Base-by-base conservation (phyloP, 768 basidiomycete species). In the Cyclocybe cylindracea region DNA sequence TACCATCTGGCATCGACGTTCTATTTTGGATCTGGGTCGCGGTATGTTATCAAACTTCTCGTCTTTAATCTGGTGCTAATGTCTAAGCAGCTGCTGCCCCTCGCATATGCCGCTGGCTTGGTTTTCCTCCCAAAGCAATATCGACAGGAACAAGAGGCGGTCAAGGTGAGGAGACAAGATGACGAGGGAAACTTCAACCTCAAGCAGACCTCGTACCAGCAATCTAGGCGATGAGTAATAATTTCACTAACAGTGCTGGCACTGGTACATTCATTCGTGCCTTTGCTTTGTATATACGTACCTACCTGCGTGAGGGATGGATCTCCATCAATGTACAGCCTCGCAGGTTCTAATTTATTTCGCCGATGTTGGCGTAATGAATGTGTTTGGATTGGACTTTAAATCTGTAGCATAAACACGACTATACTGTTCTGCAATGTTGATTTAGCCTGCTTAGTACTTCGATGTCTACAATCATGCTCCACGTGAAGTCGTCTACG, bases 11-110 rank as follows among this genome's bases (percentile, higher is more conserved):
- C 10, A 69, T 75, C 34, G 66, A 73, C 41, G 67, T 73, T 14
- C 48, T 79, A 7, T 83, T 75, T 69, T 76, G 71, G 52, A 49
- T 77, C 8, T 84, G 80, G 80, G 65, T 75, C 44, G 69, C 70
- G 53, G 81, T 81, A 55, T 61, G 77, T 70, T 13, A 34, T 46
- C n/a, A 31, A 39, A 13, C 19, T 54, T 11, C 36, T 51, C 13
- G 13, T 10, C 7, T 13, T 34, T 35, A n/a, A 42, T 18, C 36
- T 35, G 24, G 50, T 18, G 32, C 46, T 32, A 55, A 53, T 33
- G 16, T 10, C 43, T 54, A 33, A 53, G 13, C 29, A 79, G 79
- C 44, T 78, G n/a, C 61, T 83, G 7, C 74, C 77, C 3, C 64
- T 76, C 19, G 40, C 71, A 4, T 83, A 83, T 60, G 52, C 61